Base-by-base conservation (phyloP, 2,329 filamentous ascomycete genomes). In the Sarocladiaceae sp. region DNA sequence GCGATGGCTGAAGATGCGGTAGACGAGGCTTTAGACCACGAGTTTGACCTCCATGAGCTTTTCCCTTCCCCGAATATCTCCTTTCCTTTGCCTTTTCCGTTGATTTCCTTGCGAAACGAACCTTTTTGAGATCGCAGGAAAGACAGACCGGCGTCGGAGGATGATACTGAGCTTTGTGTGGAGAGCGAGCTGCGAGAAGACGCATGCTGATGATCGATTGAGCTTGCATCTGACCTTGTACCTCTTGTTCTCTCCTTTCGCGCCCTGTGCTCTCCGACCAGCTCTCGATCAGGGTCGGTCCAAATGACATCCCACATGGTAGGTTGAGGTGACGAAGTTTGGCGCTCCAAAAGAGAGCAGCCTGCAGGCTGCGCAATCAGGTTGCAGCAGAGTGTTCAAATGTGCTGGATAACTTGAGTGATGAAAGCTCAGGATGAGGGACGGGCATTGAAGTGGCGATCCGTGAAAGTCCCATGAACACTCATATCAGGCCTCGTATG, bases 231-330 rank as follows among this genome's bases (percentile, higher is more conserved):
- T 5, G 37, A 27, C 12, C 13, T 19, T 29, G 37, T 10, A n/a
- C 45, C 35, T 13, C 43, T 24, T 15, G 53, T 55, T 43, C 50
- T 58, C 48, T 70, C 69, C 52, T 76, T 78, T 39, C 67, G 69
- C 2, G 69, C 65, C 13, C 69, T 69, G 45, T 70, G 66, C 54
- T 80, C 70, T 3, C 74, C 73, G 13, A 78, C 67, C 7, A 69
- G 65, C 58, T 80, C 72, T 46, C 66, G 62, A 41, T 73, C 64
- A 18, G 71, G 72, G 46, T 79, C 76, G 3, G 73, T 74, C 76
- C 76, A 80, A 37, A 76, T 61, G 24, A 80, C 71, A 55, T 79
- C 74, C 55, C 77, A 80, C 76, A 80, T 80, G 34, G 46, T 57
- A 39, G n/a, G 13, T 16, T 31, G 3, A 12, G 15, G 18, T 16